These are phyloP conservation scores for Coemansia aciculifera DNA, from an alignment of 192 early-diverging fungal species.

Conservation along the genomic window DNA sequence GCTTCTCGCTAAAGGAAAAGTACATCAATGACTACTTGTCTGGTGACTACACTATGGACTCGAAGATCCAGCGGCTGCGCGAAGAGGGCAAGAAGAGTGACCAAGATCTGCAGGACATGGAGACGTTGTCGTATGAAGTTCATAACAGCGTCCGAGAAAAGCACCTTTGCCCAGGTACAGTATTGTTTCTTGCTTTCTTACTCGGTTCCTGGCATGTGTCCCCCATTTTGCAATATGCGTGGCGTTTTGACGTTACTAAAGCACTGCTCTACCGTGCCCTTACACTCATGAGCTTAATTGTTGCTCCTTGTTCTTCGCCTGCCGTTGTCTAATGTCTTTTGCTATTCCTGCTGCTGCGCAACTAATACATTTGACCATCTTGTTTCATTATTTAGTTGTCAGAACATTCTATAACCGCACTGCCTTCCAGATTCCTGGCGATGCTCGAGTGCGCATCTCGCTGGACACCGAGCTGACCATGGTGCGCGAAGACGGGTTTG, in stretches of 20 bases:
- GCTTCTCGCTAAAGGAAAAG: constrained; percentile 93
- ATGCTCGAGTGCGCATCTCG: constrained; percentile 88
- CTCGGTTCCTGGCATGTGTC: background rate
- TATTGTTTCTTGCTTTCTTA: constrained; percentile 21
- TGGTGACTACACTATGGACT: constrained; percentile 75
- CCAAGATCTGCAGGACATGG: constrained; percentile 72
- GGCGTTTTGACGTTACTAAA: background rate
- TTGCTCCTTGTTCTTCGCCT: background rate
- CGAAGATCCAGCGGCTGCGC: constrained; percentile 74
- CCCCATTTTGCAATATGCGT: background rate
- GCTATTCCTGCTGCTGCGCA: background rate
- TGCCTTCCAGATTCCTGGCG: constrained; percentile 97
- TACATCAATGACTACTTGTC: constrained; percentile 82
- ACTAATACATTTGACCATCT: background rate
- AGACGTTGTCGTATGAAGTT: constrained; percentile 70
- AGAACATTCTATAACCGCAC: constrained; percentile 96
- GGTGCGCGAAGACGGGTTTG: constrained; percentile 89
- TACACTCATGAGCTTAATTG: background rate
- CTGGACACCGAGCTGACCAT: constrained; percentile 94
- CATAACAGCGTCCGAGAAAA: constrained; percentile 66
- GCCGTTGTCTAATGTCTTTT: background rate
- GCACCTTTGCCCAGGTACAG: constrained; percentile 61
- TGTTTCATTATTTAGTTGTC: constrained; percentile 58
- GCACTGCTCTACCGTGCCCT: background rate
- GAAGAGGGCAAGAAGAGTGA: constrained; percentile 70